Conservation (phyloP, 2,329 filamentous ascomycete genomes). For the Pyrenochaeta sp. region DNA sequence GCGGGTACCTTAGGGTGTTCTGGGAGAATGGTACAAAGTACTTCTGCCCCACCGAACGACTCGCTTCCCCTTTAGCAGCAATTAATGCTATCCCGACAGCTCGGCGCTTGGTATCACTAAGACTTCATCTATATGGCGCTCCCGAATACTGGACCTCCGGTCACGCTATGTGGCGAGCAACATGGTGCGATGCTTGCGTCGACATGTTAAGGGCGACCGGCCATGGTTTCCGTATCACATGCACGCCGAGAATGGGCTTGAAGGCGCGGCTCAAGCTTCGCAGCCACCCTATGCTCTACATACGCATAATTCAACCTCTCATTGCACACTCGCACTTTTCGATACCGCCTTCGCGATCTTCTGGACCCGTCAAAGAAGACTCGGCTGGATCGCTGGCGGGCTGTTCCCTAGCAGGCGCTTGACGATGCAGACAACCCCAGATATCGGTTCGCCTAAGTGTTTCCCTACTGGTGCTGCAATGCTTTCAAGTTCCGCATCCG, state of each 20-base stretch:
- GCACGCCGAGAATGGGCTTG: not conserved
- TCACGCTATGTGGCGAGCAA: not conserved
- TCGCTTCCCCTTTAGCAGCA: constrained; percentile 7
- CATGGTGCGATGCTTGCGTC: not conserved
- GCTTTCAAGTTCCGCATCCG: constrained; percentile 7
- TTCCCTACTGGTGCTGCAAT: constrained; percentile 2
- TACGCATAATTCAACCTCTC: constrained; percentile 7
- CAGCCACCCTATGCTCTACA: constrained; percentile 6
- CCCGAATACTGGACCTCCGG: not conserved
- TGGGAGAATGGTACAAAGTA: not conserved
- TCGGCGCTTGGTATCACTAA: constrained; percentile 4
- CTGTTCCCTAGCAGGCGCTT: constrained; percentile 1
- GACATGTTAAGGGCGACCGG: not conserved
- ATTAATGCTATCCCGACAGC: constrained; percentile 11
- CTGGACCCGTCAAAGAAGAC: not conserved
- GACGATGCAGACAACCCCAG: constrained; percentile 8
- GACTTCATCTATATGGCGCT: not conserved
- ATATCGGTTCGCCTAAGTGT: constrained; percentile 2
- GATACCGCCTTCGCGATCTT: not conserved
- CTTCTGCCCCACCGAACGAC: not conserved
- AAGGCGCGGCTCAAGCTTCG: constrained; percentile 10
- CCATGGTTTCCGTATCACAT: not conserved
- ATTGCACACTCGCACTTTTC: not conserved
- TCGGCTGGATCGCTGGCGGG: not conserved
- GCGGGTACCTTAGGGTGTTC: not conserved